These are phyloP conservation scores for Tylopilus orsonianus DNA, from an alignment of 1,284 basidiomycete species.

Conservation along the genomic window DNA sequence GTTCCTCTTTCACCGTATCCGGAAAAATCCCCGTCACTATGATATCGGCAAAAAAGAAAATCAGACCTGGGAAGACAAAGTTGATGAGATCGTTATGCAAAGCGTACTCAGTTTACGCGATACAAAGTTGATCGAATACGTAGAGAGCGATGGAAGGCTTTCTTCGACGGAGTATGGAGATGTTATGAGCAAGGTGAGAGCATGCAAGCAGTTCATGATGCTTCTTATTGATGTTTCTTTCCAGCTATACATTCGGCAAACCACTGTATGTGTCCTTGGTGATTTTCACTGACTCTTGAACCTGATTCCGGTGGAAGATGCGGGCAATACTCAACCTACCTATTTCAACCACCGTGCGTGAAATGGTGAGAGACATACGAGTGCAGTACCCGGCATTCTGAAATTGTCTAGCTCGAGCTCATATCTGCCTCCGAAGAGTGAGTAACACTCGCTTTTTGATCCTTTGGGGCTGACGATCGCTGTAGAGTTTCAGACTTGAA, in stretches of 20 bases:
- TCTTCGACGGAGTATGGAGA: conserved; percentile 73
- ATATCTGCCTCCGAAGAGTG: conserved; percentile 72
- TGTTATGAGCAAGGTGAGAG: conserved; percentile 77
- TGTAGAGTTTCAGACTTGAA: conserved; percentile 63
- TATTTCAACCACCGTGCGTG: conserved; percentile 51
- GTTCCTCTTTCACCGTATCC: conserved; percentile 82
- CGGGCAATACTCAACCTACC: conserved; percentile 59
- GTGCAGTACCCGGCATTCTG: neutral
- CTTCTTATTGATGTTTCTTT: conserved; percentile 1
- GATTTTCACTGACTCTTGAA: neutral
- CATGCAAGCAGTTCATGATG: conserved; percentile 2
- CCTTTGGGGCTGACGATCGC: conserved; percentile 2
- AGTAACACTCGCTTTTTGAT: neutral
- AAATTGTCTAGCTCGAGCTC: conserved; percentile 54
- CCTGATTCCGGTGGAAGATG: conserved; percentile 52
- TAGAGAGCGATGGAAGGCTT: conserved; percentile 42
- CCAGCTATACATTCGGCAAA: conserved; percentile 72
- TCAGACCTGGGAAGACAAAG: conserved; percentile 65
- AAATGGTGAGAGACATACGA: conserved; percentile 52
- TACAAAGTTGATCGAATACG: conserved; percentile 56
- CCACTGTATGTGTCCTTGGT: conserved; percentile 47
- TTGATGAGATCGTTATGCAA: conserved; percentile 71
- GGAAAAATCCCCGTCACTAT: conserved; percentile 81
- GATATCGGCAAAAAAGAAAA: conserved; percentile 55
- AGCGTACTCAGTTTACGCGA: conserved; percentile 61